Conservation (phyloP, 148 eudicot species). For the Fagopyrum tataricum region DNA sequence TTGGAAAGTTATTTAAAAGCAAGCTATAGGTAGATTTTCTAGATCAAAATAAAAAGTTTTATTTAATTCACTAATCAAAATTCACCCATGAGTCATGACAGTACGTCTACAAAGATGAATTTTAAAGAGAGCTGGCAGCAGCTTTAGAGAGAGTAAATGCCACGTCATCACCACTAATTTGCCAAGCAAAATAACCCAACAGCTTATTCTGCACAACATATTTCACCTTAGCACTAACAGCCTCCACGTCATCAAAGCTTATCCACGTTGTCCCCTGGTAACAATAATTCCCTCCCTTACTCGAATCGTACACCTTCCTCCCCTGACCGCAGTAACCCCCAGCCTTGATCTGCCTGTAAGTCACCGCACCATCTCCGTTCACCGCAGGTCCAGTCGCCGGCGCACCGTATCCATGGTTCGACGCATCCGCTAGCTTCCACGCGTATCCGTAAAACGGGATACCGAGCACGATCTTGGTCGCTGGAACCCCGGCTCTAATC, state of each 20-base stretch:
- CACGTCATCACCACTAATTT: slow-evolving; percentile 1
- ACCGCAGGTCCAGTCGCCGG: slow-evolving; percentile 8
- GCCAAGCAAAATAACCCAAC: slow-evolving; percentile 15
- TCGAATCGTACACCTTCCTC: neutral
- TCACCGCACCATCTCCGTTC: neutral
- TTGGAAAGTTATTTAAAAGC: too few species aligned
- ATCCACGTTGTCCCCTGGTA: slow-evolving; percentile 9
- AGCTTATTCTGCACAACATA: neutral
- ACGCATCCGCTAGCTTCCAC: slow-evolving; percentile 9
- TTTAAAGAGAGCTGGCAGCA: neutral
- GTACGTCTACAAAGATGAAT: too few species aligned
- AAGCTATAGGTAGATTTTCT: too few species aligned
- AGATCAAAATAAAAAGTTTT: too few species aligned
- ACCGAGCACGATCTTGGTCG: slow-evolving; percentile 14
- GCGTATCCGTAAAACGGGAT: slow-evolving; percentile 17
- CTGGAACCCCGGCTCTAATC: slow-evolving; percentile 9
- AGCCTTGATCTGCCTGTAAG: neutral
- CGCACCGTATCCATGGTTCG: neutral
- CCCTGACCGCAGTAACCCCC: neutral
- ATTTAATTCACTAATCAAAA: too few species aligned
- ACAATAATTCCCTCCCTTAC: slow-evolving; percentile 4
- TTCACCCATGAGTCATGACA: too few species aligned
- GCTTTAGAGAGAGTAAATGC: neutral
- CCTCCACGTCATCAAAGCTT: slow-evolving; percentile 16
- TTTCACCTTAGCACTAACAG: neutral